Conservation (phyloP, 2,329 filamentous ascomycete genomes). For the Rachicladosporium sp. region DNA sequence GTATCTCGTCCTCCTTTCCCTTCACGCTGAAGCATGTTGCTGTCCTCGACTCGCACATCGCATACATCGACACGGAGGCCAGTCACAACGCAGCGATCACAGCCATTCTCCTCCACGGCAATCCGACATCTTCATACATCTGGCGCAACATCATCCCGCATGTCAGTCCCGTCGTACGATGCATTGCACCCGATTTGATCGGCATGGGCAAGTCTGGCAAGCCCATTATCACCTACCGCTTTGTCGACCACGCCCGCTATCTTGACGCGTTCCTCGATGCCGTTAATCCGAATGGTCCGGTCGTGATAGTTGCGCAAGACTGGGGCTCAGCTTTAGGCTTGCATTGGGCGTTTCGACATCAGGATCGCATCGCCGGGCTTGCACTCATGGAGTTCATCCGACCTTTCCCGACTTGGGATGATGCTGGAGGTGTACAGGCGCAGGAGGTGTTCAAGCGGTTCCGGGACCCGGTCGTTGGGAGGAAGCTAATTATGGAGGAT, state of each 20-base stretch:
- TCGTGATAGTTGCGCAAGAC: constrained; percentile 3
- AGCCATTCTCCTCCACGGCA: constrained; percentile 4
- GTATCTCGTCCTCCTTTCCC: not conserved
- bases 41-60: not conserved
- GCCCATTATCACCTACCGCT: not conserved
- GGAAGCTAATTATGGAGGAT: not conserved
- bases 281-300: not conserved
- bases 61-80: not conserved
- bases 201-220: constrained; percentile 3
- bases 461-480: not conserved
- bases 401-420: constrained; percentile 1
- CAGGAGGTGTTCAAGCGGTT: not conserved
- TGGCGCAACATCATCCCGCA: constrained; percentile 5
- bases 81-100: not conserved
- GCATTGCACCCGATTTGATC: constrained; percentile 4
- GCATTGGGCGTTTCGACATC: constrained; percentile 2
- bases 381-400: constrained; percentile 4
- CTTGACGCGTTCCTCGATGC: constrained; percentile 1
- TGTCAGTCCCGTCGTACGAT: not conserved
- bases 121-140: constrained; percentile 5
- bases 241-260: not conserved
- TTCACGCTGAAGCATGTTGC: not conserved
- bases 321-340: constrained; percentile 4
- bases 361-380: not conserved
- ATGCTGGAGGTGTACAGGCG: not conserved